phyloP scores from a whole-genome alignment of 2,329 filamentous ascomycete genomes.

The Xylariaceae sp. region DNA sequence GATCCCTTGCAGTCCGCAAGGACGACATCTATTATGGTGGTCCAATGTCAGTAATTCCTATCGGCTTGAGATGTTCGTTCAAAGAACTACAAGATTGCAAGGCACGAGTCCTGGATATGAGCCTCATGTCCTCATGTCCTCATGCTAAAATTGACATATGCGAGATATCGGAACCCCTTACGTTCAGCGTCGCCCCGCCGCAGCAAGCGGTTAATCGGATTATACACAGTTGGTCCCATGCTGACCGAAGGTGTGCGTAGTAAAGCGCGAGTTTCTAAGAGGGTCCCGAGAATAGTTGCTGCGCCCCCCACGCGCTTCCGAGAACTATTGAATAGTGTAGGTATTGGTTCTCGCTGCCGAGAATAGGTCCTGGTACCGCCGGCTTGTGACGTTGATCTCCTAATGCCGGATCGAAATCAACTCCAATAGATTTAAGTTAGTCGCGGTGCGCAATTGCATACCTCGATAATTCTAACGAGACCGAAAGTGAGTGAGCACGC shows the following conservation, averaged over 20 bases:
- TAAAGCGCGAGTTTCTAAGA: slow-evolving; percentile 3
- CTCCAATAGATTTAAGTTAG: no score
- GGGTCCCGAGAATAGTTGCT: background rate
- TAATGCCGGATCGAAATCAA: no score
- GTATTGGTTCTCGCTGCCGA: no score
- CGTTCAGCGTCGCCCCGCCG: slow-evolving; percentile 12
- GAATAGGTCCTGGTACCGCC: no score
- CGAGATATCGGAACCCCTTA: slow-evolving; percentile 11
- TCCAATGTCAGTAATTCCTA: slow-evolving; percentile 8
- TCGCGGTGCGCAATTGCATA: no score
- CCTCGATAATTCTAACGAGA: no score
- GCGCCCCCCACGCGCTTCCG: no score
- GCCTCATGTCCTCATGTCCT: background rate
- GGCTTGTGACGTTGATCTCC: no score
- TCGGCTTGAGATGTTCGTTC: background rate
- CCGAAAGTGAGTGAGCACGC: no score
- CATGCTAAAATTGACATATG: no score
- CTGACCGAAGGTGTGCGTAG: slow-evolving; percentile 7
- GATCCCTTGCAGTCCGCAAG: slow-evolving; percentile 36
- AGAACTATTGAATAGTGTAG: no score
- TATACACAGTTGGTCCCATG: slow-evolving; percentile 3
- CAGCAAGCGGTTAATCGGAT: background rate
- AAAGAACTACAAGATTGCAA: background rate
- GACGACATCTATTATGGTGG: slow-evolving; percentile 32
- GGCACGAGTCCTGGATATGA: background rate